Conservation (phyloP, 257 asterid species). For the Mentha longifolia region DNA sequence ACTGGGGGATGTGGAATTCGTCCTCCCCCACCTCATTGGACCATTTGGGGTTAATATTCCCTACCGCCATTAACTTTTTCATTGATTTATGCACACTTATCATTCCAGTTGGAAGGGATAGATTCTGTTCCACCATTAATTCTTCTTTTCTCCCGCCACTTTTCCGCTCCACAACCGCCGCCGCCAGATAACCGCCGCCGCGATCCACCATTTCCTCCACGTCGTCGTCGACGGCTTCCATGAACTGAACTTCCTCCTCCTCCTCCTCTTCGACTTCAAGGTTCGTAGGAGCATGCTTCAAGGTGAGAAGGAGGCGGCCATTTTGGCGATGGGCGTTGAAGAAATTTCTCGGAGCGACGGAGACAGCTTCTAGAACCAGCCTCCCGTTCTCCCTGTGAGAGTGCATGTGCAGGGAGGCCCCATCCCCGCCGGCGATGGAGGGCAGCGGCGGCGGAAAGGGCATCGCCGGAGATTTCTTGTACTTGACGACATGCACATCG, state of each 20-base stretch:
- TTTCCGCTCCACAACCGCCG: slow-evolving; percentile 23
- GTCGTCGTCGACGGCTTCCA: slow-evolving; percentile 37
- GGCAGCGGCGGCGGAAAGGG: slow-evolving; percentile 83
- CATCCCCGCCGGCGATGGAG: slow-evolving; percentile 56
- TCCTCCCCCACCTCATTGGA: slow-evolving; percentile 27
- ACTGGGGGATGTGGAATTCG: slow-evolving; percentile 40
- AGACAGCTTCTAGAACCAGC: slow-evolving; percentile 71
- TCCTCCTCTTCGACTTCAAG: slow-evolving; percentile 32
- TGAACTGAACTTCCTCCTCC: slow-evolving; percentile 16
- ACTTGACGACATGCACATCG: slow-evolving; percentile 45
- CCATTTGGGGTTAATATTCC: slow-evolving; percentile 53
- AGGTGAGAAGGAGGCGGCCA: slow-evolving; percentile 72
- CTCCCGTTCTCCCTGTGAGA: slow-evolving; percentile 66
- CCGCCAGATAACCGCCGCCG: slow-evolving; percentile 2
- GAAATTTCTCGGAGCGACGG: slow-evolving; percentile 49
- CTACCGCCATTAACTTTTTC: slow-evolving; percentile 47
- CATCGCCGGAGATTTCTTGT: slow-evolving; percentile 46
- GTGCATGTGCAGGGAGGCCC: slow-evolving; percentile 58
- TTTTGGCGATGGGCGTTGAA: slow-evolving; percentile 62
- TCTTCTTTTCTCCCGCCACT: slow-evolving; percentile 28
- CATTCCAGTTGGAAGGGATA: slow-evolving; percentile 42
- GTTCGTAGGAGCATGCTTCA: slow-evolving; percentile 33
- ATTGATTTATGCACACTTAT: slow-evolving; percentile 49
- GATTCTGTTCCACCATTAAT: slow-evolving; percentile 29
- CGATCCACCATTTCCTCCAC: background rate